These are phyloP conservation scores for Rhinocladiella similis DNA, from an alignment of 2,329 filamentous ascomycete genomes.

Conservation along the genomic window DNA sequence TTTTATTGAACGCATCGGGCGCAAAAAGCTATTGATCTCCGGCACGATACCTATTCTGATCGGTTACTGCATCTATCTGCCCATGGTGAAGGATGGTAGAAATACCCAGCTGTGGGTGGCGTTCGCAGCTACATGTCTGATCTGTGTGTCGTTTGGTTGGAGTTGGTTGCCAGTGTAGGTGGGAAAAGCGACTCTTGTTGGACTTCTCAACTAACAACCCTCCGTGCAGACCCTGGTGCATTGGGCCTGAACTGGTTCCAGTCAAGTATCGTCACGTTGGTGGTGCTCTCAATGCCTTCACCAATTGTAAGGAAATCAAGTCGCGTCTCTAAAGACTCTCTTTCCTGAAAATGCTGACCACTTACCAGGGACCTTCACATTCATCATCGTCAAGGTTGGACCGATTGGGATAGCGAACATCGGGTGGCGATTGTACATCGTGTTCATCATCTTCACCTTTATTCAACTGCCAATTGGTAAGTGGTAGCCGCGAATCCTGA, in stretches of 20 bases:
- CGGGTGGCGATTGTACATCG: conserved; percentile 63
- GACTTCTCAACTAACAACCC: conserved; percentile 43
- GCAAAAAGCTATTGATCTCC: conserved; percentile 63
- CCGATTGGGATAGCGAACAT: conserved; percentile 40
- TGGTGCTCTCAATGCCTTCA: conserved; percentile 31
- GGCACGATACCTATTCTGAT: conserved; percentile 48
- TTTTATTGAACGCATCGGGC: conserved; percentile 65
- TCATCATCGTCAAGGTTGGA: conserved; percentile 63
- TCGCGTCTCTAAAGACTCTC: conserved; percentile 55
- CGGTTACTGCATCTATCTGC: conserved; percentile 8
- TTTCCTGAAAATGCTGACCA: conserved; percentile 53
- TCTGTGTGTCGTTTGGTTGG: conserved; percentile 12
- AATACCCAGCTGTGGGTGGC: conserved; percentile 15
- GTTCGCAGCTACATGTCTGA: conserved; percentile 15
- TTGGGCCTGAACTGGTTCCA: conserved; percentile 33
- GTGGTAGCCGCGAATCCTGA: conserved; percentile 24
- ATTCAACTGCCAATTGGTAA: conserved; percentile 42
- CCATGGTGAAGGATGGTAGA: conserved; percentile 14
- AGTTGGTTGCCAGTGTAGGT: conserved; percentile 63
- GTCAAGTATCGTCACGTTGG: conserved; percentile 37
- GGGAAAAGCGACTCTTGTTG: conserved; percentile 50
- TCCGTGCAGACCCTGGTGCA: conserved; percentile 29
- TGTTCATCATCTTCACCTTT: conserved; percentile 42
- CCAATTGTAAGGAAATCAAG: conserved; percentile 39
- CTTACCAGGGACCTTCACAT: conserved; percentile 74